Evolutionary conservation across 2,329 filamentous ascomycete genomes (phyloP).

Genomic region (Neophaeococcomyces mojaviensis): DNA sequence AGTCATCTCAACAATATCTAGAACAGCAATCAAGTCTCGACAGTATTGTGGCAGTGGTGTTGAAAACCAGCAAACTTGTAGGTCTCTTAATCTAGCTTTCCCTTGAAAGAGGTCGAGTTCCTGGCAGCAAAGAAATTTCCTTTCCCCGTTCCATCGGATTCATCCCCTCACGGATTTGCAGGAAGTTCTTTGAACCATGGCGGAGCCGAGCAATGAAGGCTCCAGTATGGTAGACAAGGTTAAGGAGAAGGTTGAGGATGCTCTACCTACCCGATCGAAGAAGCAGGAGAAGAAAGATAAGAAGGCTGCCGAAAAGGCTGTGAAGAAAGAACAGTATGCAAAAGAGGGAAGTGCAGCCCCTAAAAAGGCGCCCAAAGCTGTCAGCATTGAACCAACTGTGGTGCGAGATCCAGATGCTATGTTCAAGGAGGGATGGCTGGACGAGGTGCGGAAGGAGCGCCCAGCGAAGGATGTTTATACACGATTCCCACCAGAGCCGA

Average conservation of each 20-base stretch:
- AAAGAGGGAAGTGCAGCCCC: slow-evolving; percentile 25
- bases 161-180: neutral
- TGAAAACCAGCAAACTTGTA: too few relatives aligned
- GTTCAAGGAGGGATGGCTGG: slow-evolving; percentile 73
- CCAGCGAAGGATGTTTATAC: slow-evolving; percentile 54
- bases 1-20: neutral
- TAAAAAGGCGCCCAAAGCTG: slow-evolving; percentile 24
- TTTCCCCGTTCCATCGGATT: too few relatives aligned
- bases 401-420: slow-evolving; percentile 52
- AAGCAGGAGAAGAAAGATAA: slow-evolving; percentile 35
- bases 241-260: slow-evolving; percentile 29
- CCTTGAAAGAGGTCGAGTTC: too few relatives aligned
- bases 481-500: slow-evolving; percentile 78
- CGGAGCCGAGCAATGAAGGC: slow-evolving; percentile 14
- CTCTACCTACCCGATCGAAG: slow-evolving; percentile 25
- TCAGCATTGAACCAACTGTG: slow-evolving; percentile 23
- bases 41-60: too few relatives aligned
- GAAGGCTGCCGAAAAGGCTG: slow-evolving; percentile 26
- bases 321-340: slow-evolving; percentile 23
- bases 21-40: too few relatives aligned
- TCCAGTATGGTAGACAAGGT: slow-evolving; percentile 25
- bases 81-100: too few relatives aligned
- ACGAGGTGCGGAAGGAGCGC: slow-evolving; percentile 62
- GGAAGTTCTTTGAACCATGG: slow-evolving; percentile 11
- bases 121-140: too few relatives aligned